phyloP scores from a whole-genome alignment of 192 early-diverging fungal genomes.

The Coemansia guatemalensis region DNA sequence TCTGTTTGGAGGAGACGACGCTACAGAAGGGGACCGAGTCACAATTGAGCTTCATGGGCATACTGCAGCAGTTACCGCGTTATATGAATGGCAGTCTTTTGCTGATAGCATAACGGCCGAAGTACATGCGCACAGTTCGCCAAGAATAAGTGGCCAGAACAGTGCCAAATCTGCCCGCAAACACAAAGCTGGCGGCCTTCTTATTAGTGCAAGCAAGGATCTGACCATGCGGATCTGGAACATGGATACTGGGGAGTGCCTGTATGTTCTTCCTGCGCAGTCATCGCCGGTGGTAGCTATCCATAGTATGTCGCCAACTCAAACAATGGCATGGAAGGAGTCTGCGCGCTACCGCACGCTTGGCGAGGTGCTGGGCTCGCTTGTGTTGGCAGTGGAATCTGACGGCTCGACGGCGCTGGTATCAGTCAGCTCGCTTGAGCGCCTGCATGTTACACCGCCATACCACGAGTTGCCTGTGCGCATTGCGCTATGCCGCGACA shows the following conservation, averaged over 20 bases:
- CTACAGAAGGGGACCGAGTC: not conserved
- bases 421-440: conserved; percentile 28
- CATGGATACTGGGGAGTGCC: conserved; percentile 15
- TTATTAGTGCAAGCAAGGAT: conserved; percentile 52
- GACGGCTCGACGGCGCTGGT: conserved; percentile 41
- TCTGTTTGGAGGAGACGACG: not conserved
- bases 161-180: not conserved
- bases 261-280: conserved; percentile 32
- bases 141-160: not conserved
- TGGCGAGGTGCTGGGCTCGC: conserved; percentile 14
- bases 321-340: conserved; percentile 23
- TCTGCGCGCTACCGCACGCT: conserved; percentile 11
- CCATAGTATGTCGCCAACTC: conserved; percentile 13
- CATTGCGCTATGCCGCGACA: conserved; percentile 15
- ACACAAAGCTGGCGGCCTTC: conserved; percentile 5
- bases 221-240: conserved; percentile 48
- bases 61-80: conserved; percentile 21
- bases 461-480: conserved; percentile 19
- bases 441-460: conserved; percentile 34
- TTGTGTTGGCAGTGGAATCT: conserved; percentile 31
- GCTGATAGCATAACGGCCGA: not conserved
- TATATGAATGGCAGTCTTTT: conserved; percentile 30
- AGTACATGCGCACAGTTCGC: not conserved
- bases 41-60: conserved; percentile 25
- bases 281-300: conserved; percentile 36